A percentile compares a stretch with the other conserved stretches of the same genome.
Evolutionary conservation across 208 protist genomes (phyloP).

Genomic region (Trypanosoma scelopori): DNA sequence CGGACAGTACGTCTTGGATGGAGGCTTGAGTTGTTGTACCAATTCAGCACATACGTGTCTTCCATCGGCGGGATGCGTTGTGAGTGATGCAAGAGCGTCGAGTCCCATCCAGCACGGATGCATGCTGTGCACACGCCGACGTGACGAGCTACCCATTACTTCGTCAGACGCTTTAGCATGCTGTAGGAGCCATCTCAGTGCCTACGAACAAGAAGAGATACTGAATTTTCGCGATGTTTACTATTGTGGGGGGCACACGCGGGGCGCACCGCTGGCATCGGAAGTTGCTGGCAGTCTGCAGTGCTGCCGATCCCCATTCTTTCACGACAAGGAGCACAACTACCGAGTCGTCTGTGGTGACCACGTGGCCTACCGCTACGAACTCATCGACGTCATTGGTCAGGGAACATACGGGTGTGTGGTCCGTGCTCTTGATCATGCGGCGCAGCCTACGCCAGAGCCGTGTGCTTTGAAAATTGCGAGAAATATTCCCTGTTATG

Average conservation of each 20-base stretch:
- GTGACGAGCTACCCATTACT: constrained; percentile 38
- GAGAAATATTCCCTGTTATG: constrained; percentile 22
- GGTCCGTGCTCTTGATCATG: constrained; percentile 84
- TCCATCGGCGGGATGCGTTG: neutral
- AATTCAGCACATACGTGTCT: no score
- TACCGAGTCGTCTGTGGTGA: constrained; percentile 88
- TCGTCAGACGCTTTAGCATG: constrained; percentile 38
- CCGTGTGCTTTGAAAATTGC: constrained; percentile 36
- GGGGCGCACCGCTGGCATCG: neutral
- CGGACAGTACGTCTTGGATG: no score
- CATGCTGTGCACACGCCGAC: constrained; percentile 20
- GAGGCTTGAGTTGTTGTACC: no score
- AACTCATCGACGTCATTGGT: constrained; percentile 69
- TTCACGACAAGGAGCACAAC: constrained; percentile 86
- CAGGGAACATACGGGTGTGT: constrained; percentile 86
- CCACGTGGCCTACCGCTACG: constrained; percentile 92
- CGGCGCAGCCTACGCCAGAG: constrained; percentile 29
- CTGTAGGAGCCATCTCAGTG: constrained; percentile 50
- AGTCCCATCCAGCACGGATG: neutral
- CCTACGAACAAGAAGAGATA: constrained; percentile 84
- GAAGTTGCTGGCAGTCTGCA: neutral
- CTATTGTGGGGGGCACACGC: constrained; percentile 69
- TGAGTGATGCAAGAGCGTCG: neutral
- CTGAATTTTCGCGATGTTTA: constrained; percentile 64
- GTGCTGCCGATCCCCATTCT: neutral